Evolutionary conservation across 2,329 filamentous ascomycete species (phyloP).

Genomic region (Septoria petroselini): DNA sequence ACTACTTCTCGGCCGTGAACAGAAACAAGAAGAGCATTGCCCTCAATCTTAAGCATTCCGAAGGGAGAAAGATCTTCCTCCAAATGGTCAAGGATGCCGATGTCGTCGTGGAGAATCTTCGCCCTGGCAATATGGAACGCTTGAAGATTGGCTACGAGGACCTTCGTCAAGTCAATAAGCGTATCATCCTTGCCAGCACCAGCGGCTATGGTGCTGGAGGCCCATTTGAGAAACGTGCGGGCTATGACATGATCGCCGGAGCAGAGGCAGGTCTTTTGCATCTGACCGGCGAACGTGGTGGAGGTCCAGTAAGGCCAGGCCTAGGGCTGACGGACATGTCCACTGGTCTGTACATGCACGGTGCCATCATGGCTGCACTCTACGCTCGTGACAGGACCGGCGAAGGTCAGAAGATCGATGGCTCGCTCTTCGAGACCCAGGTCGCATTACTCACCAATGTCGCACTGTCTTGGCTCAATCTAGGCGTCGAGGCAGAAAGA

Average conservation of each 20-base stretch:
- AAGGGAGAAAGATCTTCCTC: constrained; percentile 37
- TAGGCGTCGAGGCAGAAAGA: constrained; percentile 43
- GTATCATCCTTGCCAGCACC: constrained; percentile 45
- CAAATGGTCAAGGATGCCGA: constrained; percentile 41
- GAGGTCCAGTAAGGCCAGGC: constrained; percentile 44
- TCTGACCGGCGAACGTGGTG: constrained; percentile 44
- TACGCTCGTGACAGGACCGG: constrained; percentile 41
- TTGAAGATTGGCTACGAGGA: constrained; percentile 44
- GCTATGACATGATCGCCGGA: constrained; percentile 48
- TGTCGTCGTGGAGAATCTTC: constrained; percentile 46
- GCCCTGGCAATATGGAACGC: constrained; percentile 44
- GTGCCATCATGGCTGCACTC: constrained; percentile 46
- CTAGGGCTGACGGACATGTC: constrained; percentile 47
- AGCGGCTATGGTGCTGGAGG: constrained; percentile 46
- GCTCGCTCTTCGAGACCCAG: constrained; percentile 48
- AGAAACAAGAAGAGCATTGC: constrained; percentile 47
- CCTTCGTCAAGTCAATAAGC: constrained; percentile 40
- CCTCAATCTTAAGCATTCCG: constrained; percentile 41
- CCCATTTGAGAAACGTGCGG: constrained; percentile 44
- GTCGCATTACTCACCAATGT: constrained; percentile 46
- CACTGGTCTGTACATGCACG: constrained; percentile 48
- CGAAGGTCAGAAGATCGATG: constrained; percentile 45
- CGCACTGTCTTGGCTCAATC: constrained; percentile 42
- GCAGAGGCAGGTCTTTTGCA: constrained; percentile 47
- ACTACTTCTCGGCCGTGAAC: constrained; percentile 47